These are phyloP conservation scores for Austropuccinia psidii DNA, from an alignment of 1,284 basidiomycete genomes.

Conservation along the genomic window DNA sequence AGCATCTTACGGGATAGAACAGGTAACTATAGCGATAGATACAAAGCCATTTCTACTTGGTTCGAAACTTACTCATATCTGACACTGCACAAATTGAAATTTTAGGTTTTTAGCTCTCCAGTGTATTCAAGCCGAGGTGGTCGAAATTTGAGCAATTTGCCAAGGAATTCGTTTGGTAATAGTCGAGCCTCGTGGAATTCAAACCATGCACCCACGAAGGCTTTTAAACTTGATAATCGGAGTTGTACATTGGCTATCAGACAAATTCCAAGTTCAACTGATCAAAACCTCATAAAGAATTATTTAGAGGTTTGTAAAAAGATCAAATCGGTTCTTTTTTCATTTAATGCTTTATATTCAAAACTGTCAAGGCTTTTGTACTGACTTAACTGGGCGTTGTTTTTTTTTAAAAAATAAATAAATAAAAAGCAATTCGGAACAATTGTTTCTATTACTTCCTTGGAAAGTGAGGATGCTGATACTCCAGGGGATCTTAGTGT, in stretches of 20 bases:
- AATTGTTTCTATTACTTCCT: not conserved
- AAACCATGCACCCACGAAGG: not conserved
- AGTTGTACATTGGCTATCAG: conserved; percentile 3
- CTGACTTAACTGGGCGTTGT: not conserved
- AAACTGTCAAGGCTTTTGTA: not conserved
- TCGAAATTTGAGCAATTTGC: not conserved
- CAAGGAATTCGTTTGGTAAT: no score
- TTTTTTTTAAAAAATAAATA: not conserved
- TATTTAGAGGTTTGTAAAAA: conserved; percentile 1
- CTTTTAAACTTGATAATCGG: conserved; percentile 28
- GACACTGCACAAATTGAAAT: no score
- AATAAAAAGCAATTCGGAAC: conserved; percentile 26
- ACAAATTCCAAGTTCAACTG: not conserved
- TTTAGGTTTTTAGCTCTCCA: not conserved
- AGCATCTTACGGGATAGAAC: not conserved
- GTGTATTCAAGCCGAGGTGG: not conserved
- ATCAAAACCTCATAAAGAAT: not conserved
- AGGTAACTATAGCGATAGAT: not conserved
- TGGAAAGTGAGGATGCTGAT: not conserved
- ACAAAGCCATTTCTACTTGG: not conserved
- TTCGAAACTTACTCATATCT: not conserved
- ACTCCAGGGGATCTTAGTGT: not conserved
- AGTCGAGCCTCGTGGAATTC: not conserved
- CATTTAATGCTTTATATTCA: not conserved
- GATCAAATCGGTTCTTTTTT: no score